Percentiles rank a stretch among this genome's conserved stretches.
phyloP scores from a whole-genome alignment of 2,329 filamentous ascomycete species.

The Waltergamsia citrina region DNA sequence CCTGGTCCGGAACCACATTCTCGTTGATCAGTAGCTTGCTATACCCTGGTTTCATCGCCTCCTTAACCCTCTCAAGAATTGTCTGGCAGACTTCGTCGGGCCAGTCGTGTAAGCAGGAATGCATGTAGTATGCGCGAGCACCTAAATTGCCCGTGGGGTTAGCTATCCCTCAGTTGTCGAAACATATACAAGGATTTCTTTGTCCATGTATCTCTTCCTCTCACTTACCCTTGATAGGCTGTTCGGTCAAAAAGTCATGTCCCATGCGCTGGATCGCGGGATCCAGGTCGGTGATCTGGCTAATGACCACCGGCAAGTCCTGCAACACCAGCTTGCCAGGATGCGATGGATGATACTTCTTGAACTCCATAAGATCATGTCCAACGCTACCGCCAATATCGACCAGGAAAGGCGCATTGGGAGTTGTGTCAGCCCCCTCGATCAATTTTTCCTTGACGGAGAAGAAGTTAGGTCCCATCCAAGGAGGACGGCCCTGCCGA shows the following conservation, averaged over 20 bases:
- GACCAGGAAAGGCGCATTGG: constrained; percentile 17
- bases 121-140: constrained; percentile 27
- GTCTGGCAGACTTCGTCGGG: constrained; percentile 16
- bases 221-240: constrained; percentile 26
- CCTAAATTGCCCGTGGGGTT: too few relatives aligned
- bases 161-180: too few relatives aligned
- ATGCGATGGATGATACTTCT: constrained; percentile 19
- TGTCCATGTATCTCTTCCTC: too few relatives aligned
- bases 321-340: constrained; percentile 36
- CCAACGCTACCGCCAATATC: constrained; percentile 25
- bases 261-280: constrained; percentile 20
- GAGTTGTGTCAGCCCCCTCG: constrained; percentile 17
- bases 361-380: constrained; percentile 22
- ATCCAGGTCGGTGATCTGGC: constrained; percentile 15
- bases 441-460: constrained; percentile 20
- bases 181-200: too few relatives aligned
- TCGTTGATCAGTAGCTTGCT: constrained; percentile 22
- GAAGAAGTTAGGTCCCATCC: constrained; percentile 16
- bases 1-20: constrained; percentile 17
- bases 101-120: constrained; percentile 30
- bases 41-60: constrained; percentile 21
- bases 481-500: constrained; percentile 2
- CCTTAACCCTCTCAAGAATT: constrained; percentile 20
- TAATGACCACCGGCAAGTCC: constrained; percentile 32
- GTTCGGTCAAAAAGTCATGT: constrained; percentile 35